A percentile compares a stretch with the other conserved stretches of the same genome.
phyloP scores from a whole-genome alignment of 768 basidiomycete genomes.

The Ephemerocybe angulata region DNA sequence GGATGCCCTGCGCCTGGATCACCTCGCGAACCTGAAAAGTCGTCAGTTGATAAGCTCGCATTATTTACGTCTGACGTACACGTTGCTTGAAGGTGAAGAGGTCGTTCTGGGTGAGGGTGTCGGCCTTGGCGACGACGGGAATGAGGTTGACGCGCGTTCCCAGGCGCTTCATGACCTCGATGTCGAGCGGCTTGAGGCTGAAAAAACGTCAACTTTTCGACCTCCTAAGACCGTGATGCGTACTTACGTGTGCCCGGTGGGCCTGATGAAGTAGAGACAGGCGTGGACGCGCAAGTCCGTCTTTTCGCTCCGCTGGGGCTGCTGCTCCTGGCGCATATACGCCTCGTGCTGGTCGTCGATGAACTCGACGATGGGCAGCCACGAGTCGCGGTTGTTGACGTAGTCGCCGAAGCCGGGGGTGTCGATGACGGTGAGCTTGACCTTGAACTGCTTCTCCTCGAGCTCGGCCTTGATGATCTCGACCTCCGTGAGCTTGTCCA shows the following conservation, averaged over 20 bases:
- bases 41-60: constrained; percentile 13
- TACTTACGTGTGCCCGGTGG: constrained; percentile 93
- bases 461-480: constrained; percentile 99
- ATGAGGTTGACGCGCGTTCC: constrained; percentile 98
- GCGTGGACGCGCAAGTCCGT: constrained; percentile 94
- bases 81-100: constrained; percentile 89
- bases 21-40: constrained; percentile 75
- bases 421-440: constrained; percentile 98
- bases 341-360: constrained; percentile 95
- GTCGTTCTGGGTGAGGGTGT: constrained; percentile 94
- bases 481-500: constrained; percentile 97
- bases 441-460: constrained; percentile 98
- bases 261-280: constrained; percentile 94
- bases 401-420: constrained; percentile 99
- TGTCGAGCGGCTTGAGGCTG: constrained; percentile 94
- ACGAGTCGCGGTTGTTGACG: constrained; percentile 99
- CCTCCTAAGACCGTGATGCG: not conserved
- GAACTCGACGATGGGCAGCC: constrained; percentile 98
- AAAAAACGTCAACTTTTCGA: not conserved
- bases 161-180: constrained; percentile 99
- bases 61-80: constrained; percentile 50
- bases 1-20: constrained; percentile 86
- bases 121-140: constrained; percentile 96
- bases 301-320: constrained; percentile 93
- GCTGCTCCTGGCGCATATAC: constrained; percentile 98